Base-by-base conservation (phyloP, 345 rosid species). In the Schrenkiella parvula region DNA sequence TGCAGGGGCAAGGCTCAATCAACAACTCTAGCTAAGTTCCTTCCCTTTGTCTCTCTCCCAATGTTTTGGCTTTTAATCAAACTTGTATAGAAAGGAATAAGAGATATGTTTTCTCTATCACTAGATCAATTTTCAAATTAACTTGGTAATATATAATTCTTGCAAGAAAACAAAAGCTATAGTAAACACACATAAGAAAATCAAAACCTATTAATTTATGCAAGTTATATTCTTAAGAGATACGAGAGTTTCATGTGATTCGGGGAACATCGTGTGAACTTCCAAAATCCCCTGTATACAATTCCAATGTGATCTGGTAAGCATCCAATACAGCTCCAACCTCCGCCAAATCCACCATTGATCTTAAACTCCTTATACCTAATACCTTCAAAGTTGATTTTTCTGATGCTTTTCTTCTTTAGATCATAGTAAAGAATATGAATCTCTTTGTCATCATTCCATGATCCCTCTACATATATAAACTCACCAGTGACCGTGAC, bases 1-100 rank as follows among this genome's bases (percentile, higher is more conserved):
- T 0, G 84, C 83, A 0, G 90, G 90, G 0, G 86, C 85, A 35
- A 81, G 82, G 61, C 75, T 84, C n/a, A 82, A 87, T 46, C 83
- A 76, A 62, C 77, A 57, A 35, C 38, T 65, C 50, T 73, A 73
- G 32, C 60, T 18, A 37, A 23, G 25, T 62, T 41, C n/a, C n/a
- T n/a, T n/a, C n/a, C n/a, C n/a, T n/a, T n/a, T n/a, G n/a, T n/a
- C n/a, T n/a, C n/a, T n/a, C n/a, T n/a, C n/a, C n/a, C n/a, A n/a
- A n/a, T n/a, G n/a, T n/a, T n/a, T n/a, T n/a, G n/a, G n/a, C n/a
- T n/a, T n/a, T n/a, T n/a, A n/a, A n/a, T n/a, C n/a, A n/a, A n/a
- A n/a, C n/a, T n/a, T n/a, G 17, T 50, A 51, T 14, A 51, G 18
- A 25, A 51, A 25, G 52, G 10, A 51, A 25, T 51, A 25, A 51